Conservation (phyloP, 2,329 filamentous ascomycete species). For the Xylaria sp. region DNA sequence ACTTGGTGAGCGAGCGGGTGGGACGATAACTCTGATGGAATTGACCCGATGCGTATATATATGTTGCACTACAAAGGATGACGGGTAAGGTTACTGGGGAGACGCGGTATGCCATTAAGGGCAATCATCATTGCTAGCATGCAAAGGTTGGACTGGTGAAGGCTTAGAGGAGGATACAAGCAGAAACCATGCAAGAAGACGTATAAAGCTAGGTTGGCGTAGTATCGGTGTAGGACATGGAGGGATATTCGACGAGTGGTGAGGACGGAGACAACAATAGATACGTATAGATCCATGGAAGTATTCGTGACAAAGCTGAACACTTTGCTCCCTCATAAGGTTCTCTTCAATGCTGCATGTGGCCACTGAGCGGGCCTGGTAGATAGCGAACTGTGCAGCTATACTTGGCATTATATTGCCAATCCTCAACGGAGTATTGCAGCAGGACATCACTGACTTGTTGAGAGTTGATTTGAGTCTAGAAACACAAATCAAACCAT, state of each 20-base stretch:
- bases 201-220: slow-evolving; percentile 35
- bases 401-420: slow-evolving; percentile 19
- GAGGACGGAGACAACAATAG: slow-evolving; percentile 14
- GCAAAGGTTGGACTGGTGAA: slow-evolving; percentile 22
- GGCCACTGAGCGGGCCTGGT: slow-evolving; percentile 8
- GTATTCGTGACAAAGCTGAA: slow-evolving; percentile 30
- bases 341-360: slow-evolving; percentile 28
- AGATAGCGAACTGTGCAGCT: slow-evolving; percentile 19
- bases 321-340: slow-evolving; percentile 1
- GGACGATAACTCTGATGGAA: slow-evolving; percentile 41
- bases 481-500: slow-evolving; percentile 12
- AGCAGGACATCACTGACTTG: slow-evolving; percentile 9
- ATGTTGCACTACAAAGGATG: slow-evolving; percentile 42
- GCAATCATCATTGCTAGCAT: slow-evolving; percentile 26
- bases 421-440: slow-evolving; percentile 23
- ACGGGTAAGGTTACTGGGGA: slow-evolving; percentile 24
- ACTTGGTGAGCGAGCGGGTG: slow-evolving; percentile 41
- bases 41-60: slow-evolving; percentile 45
- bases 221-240: slow-evolving; percentile 35
- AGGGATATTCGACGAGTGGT: slow-evolving; percentile 30
- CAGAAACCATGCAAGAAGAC: slow-evolving; percentile 40
- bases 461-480: slow-evolving; percentile 6
- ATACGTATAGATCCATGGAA: slow-evolving; percentile 13
- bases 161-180: slow-evolving; percentile 34
- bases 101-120: slow-evolving; percentile 28